Evolutionary conservation across 495 filamentous ascomycete genomes (phyloP).

Genomic region (Aspergillus nanangensis): DNA sequence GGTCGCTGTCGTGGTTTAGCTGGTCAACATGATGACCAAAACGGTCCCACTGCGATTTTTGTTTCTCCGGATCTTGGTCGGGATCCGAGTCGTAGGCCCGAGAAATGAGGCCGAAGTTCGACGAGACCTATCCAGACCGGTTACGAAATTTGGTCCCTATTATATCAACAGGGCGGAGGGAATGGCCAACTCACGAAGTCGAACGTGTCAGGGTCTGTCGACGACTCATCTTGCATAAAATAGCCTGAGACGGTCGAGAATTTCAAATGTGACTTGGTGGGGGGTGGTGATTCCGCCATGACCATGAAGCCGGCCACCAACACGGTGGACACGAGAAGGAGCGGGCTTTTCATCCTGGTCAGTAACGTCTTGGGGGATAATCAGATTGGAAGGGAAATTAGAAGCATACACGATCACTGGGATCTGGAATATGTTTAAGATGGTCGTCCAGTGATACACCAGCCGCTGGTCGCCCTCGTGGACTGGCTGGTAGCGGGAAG

Average conservation of each 20-base stretch:
- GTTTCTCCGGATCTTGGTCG: conserved; percentile 13
- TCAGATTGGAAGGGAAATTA: not conserved
- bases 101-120: conserved; percentile 64
- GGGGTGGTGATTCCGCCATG: conserved; percentile 4
- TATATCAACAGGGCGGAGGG: too few species aligned
- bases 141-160: not conserved
- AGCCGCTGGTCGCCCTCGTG: not conserved
- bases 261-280: conserved; percentile 16
- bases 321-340: conserved; percentile 7
- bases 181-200: conserved; percentile 52
- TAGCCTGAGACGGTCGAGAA: conserved; percentile 56
- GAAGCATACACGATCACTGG: conserved; percentile 2
- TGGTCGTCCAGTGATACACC: not conserved
- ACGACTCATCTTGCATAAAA: conserved; percentile 67
- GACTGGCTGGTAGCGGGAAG: not conserved
- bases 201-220: conserved; percentile 60
- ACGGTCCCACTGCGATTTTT: conserved; percentile 60
- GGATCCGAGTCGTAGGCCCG: conserved; percentile 46
- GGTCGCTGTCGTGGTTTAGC: conserved; percentile 45
- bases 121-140: conserved; percentile 22
- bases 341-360: not conserved
- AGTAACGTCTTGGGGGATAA: not conserved
- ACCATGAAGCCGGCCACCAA: conserved; percentile 1
- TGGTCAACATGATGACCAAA: conserved; percentile 50
- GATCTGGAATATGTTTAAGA: not conserved